Evolutionary conservation across 148 eudicot genomes (phyloP).

Genomic region (Chenopodium berlandieri): DNA sequence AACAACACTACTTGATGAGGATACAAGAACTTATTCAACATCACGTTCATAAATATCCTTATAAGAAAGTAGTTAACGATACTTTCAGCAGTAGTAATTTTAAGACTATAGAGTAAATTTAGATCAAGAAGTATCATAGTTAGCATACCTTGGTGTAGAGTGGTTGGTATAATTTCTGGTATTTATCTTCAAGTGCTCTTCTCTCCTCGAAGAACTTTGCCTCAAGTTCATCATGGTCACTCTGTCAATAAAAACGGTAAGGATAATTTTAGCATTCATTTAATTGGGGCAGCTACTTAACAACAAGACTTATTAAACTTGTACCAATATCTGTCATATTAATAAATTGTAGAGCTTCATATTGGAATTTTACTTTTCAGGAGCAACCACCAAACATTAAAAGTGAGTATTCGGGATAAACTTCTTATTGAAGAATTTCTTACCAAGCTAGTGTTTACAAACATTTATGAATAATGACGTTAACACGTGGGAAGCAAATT

Average conservation of each 20-base stretch:
- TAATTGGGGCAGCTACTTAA: neutral
- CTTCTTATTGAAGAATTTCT: too few relatives aligned
- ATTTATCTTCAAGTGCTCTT: constrained; percentile 85
- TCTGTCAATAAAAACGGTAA: constrained; percentile 22
- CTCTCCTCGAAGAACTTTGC: constrained; percentile 87
- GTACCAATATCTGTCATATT: too few relatives aligned
- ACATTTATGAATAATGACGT: too few relatives aligned
- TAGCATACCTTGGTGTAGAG: constrained; percentile 60
- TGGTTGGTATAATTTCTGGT: constrained; percentile 81
- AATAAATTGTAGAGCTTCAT: too few relatives aligned
- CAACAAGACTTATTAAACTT: neutral
- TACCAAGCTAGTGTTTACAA: too few relatives aligned
- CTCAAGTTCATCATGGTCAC: constrained; percentile 77
- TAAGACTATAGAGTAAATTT: neutral
- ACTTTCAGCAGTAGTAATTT: neutral
- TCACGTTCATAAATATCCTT: neutral
- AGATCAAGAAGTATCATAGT: neutral
- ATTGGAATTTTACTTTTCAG: too few relatives aligned
- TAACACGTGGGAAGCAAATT: too few relatives aligned
- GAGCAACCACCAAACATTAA: too few relatives aligned
- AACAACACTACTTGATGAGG: neutral
- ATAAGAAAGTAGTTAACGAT: neutral
- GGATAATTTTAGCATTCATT: neutral
- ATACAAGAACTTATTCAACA: neutral
- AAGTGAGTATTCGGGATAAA: too few relatives aligned